Percentiles rank a stretch among this genome's conserved stretches.
phyloP scores from a whole-genome alignment of 2,329 filamentous ascomycete species.

The Calycina herbarum region DNA sequence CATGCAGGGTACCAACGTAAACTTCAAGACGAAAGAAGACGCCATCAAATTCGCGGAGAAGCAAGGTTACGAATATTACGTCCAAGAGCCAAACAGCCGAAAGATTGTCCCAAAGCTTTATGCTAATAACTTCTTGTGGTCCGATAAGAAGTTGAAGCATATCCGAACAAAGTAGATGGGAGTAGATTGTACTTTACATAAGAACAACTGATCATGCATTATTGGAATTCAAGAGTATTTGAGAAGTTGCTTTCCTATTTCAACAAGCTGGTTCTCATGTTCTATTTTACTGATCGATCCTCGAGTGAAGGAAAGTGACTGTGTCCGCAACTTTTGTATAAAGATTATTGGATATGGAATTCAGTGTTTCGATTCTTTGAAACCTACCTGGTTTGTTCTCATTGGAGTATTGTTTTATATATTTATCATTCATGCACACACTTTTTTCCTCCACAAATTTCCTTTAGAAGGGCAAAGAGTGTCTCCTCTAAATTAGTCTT shows the following conservation, averaged over 20 bases:
- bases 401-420: not conserved
- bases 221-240: not conserved
- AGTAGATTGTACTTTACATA: slow-evolving; percentile 32
- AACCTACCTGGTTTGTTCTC: not conserved
- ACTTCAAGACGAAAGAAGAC: slow-evolving; percentile 91
- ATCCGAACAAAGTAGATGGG: slow-evolving; percentile 71
- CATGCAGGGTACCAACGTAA: slow-evolving; percentile 91
- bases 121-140: slow-evolving; percentile 93
- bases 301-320: not conserved
- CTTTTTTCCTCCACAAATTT: no score
- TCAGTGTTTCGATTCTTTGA: not conserved
- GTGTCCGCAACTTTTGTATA: no score
- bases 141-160: slow-evolving; percentile 81
- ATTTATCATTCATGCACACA: not conserved
- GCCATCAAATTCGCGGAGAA: slow-evolving; percentile 95
- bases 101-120: slow-evolving; percentile 90
- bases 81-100: slow-evolving; percentile 92
- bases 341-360: not conserved
- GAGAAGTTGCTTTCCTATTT: not conserved
- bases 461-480: no score
- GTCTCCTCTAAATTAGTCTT: no score
- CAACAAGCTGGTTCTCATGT: not conserved
- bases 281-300: not conserved
- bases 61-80: slow-evolving; percentile 98
- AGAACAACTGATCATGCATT: not conserved